Base-by-base conservation (phyloP, 305 asterid genomes). In the Rubia tinctorum region DNA sequence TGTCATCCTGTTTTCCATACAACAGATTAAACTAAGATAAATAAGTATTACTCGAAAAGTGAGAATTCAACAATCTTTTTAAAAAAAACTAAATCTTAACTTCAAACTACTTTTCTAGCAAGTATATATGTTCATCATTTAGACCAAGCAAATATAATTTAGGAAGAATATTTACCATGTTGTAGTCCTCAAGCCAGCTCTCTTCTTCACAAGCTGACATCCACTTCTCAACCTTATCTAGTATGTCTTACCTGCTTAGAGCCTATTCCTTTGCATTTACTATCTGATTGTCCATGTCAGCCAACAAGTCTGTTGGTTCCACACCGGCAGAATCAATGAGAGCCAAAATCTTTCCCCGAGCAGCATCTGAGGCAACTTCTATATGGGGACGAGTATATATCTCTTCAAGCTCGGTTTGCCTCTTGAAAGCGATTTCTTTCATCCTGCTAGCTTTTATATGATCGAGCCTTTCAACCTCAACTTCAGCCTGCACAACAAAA, bases 171-270 rank as follows among this genome's bases (percentile, higher is more conserved):
- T 51, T 82, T 87, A 93, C 99, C 96, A 96, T 84, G 64, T 83
- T 92, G 84, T 95, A 92, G 83, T 92, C 99, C 78, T 95, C 99
- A 62, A 92, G 97, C 98, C 99, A 95, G 76, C 96, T 95, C 91
- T 95, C 99, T 84, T 95, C 98, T 86, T 95, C 98, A 84, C 99
- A 95, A 72, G 99, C 94, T 18, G 98, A 88, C 99, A 95, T 92
- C 98, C 98, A 95, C 74, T 92, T 95, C 81, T 95, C 99, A 78
- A 95, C 99, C 86, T 95, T 95, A 76, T 92, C 99, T 87, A 95
- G 79, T 88, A 95, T 95, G 8, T 92, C 99, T 80, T 87, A 92
- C 86, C 99, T 85, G 82, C 96, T 95, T 27, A 78, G 58, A 79
- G 98, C 92, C 86, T 92, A 97, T 79, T 90, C 98, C 83, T 89